Conservation (phyloP, 495 filamentous ascomycete species). For the Aspergillus panamensis region DNA sequence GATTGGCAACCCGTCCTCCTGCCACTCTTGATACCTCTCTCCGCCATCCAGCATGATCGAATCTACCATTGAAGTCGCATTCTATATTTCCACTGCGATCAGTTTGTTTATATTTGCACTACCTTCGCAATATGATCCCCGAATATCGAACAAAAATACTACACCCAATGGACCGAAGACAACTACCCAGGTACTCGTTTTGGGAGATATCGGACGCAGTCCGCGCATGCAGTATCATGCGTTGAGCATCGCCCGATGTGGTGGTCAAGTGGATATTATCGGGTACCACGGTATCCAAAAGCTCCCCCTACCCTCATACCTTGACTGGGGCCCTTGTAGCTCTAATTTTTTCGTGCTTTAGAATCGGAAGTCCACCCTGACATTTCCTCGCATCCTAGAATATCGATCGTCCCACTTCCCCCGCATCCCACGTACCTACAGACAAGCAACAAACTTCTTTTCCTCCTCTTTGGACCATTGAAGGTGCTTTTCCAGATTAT, state of each 20-base stretch:
- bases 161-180: constrained; percentile 23
- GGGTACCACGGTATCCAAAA: constrained; percentile 71
- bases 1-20: not conserved
- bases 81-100: constrained; percentile 47
- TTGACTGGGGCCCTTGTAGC: not conserved
- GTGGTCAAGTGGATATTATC: constrained; percentile 76
- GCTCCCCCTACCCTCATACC: not conserved
- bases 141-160: constrained; percentile 11
- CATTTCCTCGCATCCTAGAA: constrained; percentile 57
- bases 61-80: constrained; percentile 39
- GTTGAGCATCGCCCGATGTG: constrained; percentile 81
- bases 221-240: constrained; percentile 99
- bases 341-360: constrained; percentile 35
- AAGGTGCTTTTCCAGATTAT: constrained; percentile 82
- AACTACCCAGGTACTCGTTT: constrained; percentile 78
- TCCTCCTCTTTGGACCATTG: constrained; percentile 73
- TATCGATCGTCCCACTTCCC: constrained; percentile 64
- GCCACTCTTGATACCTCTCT: not conserved
- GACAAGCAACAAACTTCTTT: constrained; percentile 69
- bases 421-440: constrained; percentile 59
- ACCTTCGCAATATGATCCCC: constrained; percentile 47
- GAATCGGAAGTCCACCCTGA: constrained; percentile 75
- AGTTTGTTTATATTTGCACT: constrained; percentile 49
- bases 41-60: constrained; percentile 37
- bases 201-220: constrained; percentile 95